phyloP scores from a whole-genome alignment of 768 basidiomycete species.

The Lentinula boryana region DNA sequence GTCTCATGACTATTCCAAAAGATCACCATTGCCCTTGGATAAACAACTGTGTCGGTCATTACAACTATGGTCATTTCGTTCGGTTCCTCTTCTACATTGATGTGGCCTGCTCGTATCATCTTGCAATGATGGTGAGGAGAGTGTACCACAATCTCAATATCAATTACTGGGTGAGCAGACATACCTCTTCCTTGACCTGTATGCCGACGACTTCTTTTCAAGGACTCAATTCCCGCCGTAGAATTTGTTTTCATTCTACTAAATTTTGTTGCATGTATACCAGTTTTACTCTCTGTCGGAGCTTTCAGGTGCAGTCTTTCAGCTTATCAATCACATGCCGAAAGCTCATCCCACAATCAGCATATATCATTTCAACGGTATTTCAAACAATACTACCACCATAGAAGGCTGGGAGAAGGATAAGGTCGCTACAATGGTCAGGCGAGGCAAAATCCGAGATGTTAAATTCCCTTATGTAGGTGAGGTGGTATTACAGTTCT shows the following conservation, averaged over 20 bases:
- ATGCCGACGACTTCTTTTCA: neutral
- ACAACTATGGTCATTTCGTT: slow-evolving; percentile 84
- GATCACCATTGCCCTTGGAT: slow-evolving; percentile 94
- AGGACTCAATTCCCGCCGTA: slow-evolving; percentile 63
- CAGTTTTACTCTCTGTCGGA: slow-evolving; percentile 84
- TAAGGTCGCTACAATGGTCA: slow-evolving; percentile 79
- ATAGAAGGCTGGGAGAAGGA: slow-evolving; percentile 99
- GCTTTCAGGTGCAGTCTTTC: slow-evolving; percentile 65
- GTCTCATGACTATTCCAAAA: slow-evolving; percentile 18
- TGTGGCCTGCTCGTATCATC: slow-evolving; percentile 81
- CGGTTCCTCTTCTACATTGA: slow-evolving; percentile 94
- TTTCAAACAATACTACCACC: slow-evolving; percentile 83
- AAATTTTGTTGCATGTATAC: slow-evolving; percentile 81
- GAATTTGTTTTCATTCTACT: slow-evolving; percentile 84
- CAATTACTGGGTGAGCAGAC: slow-evolving; percentile 46
- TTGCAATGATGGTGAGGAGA: slow-evolving; percentile 72
- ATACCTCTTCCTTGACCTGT: neutral
- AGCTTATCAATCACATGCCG: neutral
- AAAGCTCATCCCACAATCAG: slow-evolving; percentile 28
- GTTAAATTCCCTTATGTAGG: slow-evolving; percentile 91
- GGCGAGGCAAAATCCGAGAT: slow-evolving; percentile 77
- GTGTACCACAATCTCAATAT: slow-evolving; percentile 40
- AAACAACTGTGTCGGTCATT: slow-evolving; percentile 91
- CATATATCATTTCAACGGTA: slow-evolving; percentile 78
- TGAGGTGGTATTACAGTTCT: neutral